Evolutionary conservation across 1,139 yeast genomes (phyloP), one percentile per base, ranked within the genome.

Genomic region (Zygotorulaspora mrakii): DNA sequence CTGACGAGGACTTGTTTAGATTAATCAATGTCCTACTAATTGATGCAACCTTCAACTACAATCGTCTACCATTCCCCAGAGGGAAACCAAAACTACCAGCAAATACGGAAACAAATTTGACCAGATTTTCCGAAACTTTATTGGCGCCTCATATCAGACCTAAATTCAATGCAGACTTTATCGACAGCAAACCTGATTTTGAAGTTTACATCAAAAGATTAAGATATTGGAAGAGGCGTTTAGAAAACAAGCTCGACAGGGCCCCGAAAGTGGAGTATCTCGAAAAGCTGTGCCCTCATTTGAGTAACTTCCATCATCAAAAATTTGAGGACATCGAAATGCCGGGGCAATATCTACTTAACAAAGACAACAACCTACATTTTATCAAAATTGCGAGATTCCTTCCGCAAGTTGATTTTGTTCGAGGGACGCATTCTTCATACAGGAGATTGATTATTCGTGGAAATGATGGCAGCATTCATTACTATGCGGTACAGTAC

Each of bases 291-390:
- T 88, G 96, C 58, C 96, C 97, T 18, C 97, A 89, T 53, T 71
- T 94, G 61, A 84, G 95, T 62, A 96, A 89, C 61, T 91, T 94
- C 76, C 98, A 94, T 61, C 95, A 91, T 61, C 98, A 91, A 62
- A 89, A 88, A 66, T 94, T 91, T 61, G 99, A 94, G 63, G 97
- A 94, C 40, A 87, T 94, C 46, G 98, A 94, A 62, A 82, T 94
- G 43, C 98, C 98, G 0, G 98, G 99, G 1, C 99, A 94, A 60
- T 91, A 91, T 58, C 70, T 89, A 55, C 66, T 81, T 63, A 82
- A 83, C 61, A 83, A 82, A 59, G 97, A 89, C 55, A 83, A 73
- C 60, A 91, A 88, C 61, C 70, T 77, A 31, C 96, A 89, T 62
- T 94, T 94, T 61, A 76, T 87, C 40, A 91, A 89, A 71, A 87